These are phyloP conservation scores for Pestalotiopsis sp. DNA, from an alignment of 2,329 filamentous ascomycete genomes.

Conservation along the genomic window DNA sequence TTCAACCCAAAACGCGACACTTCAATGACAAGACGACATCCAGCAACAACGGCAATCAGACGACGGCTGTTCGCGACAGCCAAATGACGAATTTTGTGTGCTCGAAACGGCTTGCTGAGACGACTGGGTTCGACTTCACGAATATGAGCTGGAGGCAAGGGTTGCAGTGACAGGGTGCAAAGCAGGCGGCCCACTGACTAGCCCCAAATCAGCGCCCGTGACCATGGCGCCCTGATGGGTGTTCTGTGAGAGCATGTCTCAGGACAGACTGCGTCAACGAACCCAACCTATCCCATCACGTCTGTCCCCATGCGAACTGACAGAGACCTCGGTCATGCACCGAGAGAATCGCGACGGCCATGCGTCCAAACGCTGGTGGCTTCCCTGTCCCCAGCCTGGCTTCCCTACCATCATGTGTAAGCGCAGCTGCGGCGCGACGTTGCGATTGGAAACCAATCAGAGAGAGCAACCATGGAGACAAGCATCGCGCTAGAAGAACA, in stretches of 20 bases:
- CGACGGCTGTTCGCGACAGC: neutral
- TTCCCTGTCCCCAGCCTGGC: neutral
- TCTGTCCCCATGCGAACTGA: neutral
- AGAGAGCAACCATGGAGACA: neutral
- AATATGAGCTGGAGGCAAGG: neutral
- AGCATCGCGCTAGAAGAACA: neutral
- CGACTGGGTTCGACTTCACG: neutral
- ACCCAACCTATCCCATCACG: neutral
- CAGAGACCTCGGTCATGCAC: neutral
- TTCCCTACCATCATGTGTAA: neutral
- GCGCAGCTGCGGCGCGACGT: neutral
- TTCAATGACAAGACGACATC: conserved; percentile 1
- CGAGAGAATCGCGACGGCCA: neutral
- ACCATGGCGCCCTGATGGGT: neutral
- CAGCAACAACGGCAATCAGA: neutral
- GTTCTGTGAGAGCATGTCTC: neutral
- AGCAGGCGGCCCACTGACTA: neutral
- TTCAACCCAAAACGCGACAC: neutral
- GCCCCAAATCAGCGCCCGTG: neutral
- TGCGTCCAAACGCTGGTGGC: neutral
- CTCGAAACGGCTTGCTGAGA: neutral
- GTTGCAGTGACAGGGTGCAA: neutral
- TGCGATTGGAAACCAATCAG: neutral
- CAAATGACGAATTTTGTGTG: neutral
- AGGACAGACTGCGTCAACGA: neutral